Conservation (phyloP, 106 monocot species). For the Allium sativum region DNA sequence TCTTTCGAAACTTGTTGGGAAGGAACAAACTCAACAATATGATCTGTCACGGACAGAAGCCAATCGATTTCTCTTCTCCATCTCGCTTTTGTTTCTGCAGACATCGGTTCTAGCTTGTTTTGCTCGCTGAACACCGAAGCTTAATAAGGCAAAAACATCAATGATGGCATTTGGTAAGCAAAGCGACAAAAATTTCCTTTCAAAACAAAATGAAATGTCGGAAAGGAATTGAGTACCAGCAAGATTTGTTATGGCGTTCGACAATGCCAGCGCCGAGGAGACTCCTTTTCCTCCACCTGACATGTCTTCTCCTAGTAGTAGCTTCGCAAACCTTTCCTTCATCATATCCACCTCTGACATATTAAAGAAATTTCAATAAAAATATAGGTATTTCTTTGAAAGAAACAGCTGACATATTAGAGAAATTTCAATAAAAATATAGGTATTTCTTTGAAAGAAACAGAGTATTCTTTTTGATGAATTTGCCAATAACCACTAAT, state of each 20-base stretch:
- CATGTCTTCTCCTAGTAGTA: conserved; percentile 58
- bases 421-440: too few species aligned
- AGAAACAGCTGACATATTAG: conserved; percentile 4
- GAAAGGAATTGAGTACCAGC: conserved; percentile 14
- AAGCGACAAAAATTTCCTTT: neutral
- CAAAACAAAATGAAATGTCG: neutral
- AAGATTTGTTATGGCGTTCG: conserved; percentile 52
- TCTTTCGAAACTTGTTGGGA: conserved; percentile 53
- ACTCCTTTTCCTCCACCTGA: conserved; percentile 53
- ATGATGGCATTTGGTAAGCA: neutral
- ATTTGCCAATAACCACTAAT: too few species aligned
- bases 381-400: too few species aligned
- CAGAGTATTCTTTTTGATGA: too few species aligned
- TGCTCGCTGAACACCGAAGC: conserved; percentile 83
- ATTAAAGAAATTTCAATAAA: neutral
- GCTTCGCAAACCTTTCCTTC: conserved; percentile 45
- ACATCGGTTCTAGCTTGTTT: conserved; percentile 58
- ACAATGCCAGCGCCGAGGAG: conserved; percentile 48
- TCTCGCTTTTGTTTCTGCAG: conserved; percentile 45
- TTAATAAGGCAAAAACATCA: conserved; percentile 8
- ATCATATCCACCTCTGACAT: conserved; percentile 22
- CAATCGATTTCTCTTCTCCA: conserved; percentile 81
- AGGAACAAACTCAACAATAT: conserved; percentile 79
- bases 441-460: too few species aligned
- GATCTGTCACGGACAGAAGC: conserved; percentile 80